Percentiles rank a stretch among this genome's conserved stretches.
Evolutionary conservation across 345 rosid genomes (phyloP).

Genomic region (Fremontodendron californicum): DNA sequence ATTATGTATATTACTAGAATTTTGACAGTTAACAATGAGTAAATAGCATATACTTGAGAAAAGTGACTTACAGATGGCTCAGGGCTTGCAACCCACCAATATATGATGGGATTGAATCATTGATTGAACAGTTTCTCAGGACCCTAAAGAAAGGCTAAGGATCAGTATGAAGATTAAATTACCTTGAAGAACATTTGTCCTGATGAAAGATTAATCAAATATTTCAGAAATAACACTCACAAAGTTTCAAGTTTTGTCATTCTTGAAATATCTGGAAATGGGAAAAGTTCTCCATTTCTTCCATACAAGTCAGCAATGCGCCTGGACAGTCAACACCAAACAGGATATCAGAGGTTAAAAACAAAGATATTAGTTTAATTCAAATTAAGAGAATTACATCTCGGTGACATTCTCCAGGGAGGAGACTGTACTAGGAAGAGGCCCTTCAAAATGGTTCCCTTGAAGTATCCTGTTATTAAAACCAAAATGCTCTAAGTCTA

Average conservation of each 20-base stretch:
- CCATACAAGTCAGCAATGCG: slow-evolving; percentile 6
- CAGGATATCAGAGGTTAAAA: background rate
- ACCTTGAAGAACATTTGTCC: background rate
- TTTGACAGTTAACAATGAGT: background rate
- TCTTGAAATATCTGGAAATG: background rate
- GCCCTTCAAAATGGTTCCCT: slow-evolving; percentile 13
- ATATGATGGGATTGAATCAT: slow-evolving; percentile 3
- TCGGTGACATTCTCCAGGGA: slow-evolving; percentile 1
- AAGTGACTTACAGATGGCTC: slow-evolving; percentile 3
- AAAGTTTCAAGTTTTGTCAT: slow-evolving; percentile 4
- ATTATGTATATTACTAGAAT: background rate
- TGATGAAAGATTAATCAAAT: background rate
- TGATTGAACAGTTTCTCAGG: slow-evolving; percentile 11
- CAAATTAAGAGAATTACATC: background rate
- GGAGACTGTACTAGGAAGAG: slow-evolving; percentile 3
- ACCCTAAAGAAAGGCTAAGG: slow-evolving; percentile 4
- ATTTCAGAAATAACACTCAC: background rate
- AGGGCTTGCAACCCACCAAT: slow-evolving; percentile 1
- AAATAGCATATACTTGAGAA: background rate
- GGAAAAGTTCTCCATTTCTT: slow-evolving; percentile 1
- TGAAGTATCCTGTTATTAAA: slow-evolving; percentile 3
- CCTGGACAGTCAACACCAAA: slow-evolving; percentile 4
- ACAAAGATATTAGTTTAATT: background rate
- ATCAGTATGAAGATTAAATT: background rate
- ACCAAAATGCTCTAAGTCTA: background rate